phyloP scores from a whole-genome alignment of 1,284 basidiomycete species.

The Ceraceosorus guamensis region DNA sequence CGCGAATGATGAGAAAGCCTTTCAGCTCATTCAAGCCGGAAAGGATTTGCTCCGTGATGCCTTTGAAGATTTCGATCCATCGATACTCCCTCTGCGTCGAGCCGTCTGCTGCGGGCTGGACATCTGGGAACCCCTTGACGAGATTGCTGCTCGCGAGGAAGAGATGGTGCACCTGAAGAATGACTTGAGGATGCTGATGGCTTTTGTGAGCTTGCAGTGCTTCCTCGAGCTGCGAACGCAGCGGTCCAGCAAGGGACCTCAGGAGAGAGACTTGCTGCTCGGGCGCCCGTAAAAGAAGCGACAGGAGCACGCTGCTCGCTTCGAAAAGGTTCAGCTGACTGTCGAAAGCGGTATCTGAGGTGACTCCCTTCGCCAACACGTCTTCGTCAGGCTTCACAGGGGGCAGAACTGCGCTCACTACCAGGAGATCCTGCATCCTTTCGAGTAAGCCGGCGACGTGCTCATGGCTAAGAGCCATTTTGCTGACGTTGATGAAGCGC shows the following conservation, averaged over 20 bases:
- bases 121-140: conserved; percentile 84
- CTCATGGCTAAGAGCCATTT: conserved; percentile 68
- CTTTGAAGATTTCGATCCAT: conserved; percentile 62
- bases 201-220: conserved; percentile 56
- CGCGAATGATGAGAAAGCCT: conserved; percentile 75
- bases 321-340: conserved; percentile 94
- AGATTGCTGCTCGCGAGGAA: conserved; percentile 92
- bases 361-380: conserved; percentile 67
- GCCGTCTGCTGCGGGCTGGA: conserved; percentile 48
- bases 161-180: conserved; percentile 86
- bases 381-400: conserved; percentile 58
- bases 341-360: conserved; percentile 68
- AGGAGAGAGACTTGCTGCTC: conserved; percentile 64
- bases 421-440: conserved; percentile 52
- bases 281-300: conserved; percentile 61
- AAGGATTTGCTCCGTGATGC: conserved; percentile 81
- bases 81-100: no score
- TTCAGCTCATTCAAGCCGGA: conserved; percentile 75
- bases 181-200: conserved; percentile 55
- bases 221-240: conserved; percentile 68
- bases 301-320: conserved; percentile 75
- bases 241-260: conserved; percentile 67
- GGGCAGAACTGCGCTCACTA: conserved; percentile 52
- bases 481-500: conserved; percentile 80
- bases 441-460: conserved; percentile 55